Percentiles rank a stretch among this genome's conserved stretches.
Conservation (phyloP, 768 basidiomycete species). For the Fomitopsis serialis region DNA sequence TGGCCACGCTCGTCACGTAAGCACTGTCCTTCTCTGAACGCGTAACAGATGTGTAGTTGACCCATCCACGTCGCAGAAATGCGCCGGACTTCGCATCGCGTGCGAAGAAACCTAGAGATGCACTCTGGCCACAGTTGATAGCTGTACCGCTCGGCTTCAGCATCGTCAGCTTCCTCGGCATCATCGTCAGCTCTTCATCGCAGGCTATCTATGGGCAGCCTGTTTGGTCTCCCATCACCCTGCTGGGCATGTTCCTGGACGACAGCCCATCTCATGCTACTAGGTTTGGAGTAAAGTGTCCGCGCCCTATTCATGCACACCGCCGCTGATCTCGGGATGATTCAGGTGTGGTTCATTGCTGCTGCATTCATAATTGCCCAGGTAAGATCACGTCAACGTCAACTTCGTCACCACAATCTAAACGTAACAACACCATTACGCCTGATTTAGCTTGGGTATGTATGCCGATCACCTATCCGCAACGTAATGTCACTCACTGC, state of each 20-base stretch:
- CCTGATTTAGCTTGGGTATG: conserved; percentile 12
- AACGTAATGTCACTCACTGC: conserved; percentile 1
- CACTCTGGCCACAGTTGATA: conserved; percentile 61
- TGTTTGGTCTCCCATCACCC: conserved; percentile 75
- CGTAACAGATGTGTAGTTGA: neutral
- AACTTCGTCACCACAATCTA: neutral
- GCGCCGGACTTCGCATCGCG: conserved; percentile 75
- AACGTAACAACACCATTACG: too few relatives aligned
- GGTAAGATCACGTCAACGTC: conserved; percentile 24
- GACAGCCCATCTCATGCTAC: conserved; percentile 56
- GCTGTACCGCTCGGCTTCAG: conserved; percentile 71
- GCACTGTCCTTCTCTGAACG: conserved; percentile 16
- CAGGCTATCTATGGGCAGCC: conserved; percentile 71
- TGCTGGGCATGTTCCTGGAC: conserved; percentile 65
- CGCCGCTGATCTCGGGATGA: conserved; percentile 8
- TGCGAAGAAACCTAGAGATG: conserved; percentile 49
- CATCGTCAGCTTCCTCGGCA: conserved; percentile 72
- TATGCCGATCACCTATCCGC: too few relatives aligned
- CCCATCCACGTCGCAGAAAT: conserved; percentile 37
- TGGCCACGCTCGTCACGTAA: conserved; percentile 68
- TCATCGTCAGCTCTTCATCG: conserved; percentile 77
- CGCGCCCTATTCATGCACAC: too few relatives aligned
- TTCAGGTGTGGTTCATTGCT: conserved; percentile 72
- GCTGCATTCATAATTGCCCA: conserved; percentile 78
- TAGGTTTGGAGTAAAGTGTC: conserved; percentile 67